phyloP scores from a whole-genome alignment of 1,284 basidiomycete genomes.

The Athelia psychrophila region DNA sequence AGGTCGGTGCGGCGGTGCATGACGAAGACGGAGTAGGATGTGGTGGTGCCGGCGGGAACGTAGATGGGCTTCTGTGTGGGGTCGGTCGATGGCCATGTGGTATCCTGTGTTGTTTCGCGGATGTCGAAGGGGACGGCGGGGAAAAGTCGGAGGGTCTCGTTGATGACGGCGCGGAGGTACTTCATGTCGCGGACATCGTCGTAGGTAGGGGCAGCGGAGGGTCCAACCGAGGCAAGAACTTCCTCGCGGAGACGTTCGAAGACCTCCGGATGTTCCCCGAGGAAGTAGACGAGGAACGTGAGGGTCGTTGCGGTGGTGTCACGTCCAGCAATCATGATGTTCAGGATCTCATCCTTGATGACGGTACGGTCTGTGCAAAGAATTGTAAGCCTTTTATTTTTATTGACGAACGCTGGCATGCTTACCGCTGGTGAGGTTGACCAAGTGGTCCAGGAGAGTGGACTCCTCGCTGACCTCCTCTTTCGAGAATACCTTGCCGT shows the following conservation, averaged over 20 bases:
- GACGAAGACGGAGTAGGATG: slow-evolving; percentile 18
- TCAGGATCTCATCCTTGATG: slow-evolving; percentile 47
- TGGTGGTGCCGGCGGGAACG: neutral
- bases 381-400: neutral
- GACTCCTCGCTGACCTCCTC: slow-evolving; percentile 12
- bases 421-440: slow-evolving; percentile 26
- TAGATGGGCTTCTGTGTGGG: neutral
- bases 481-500: neutral
- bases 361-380: slow-evolving; percentile 22
- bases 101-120: slow-evolving; percentile 4
- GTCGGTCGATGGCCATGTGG: neutral
- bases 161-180: slow-evolving; percentile 32
- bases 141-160: slow-evolving; percentile 17
- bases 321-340: slow-evolving; percentile 48
- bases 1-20: slow-evolving; percentile 33
- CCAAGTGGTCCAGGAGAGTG: slow-evolving; percentile 37
- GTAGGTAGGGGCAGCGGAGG: slow-evolving; percentile 29
- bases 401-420: neutral
- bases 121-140: slow-evolving; percentile 13
- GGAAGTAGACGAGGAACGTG: slow-evolving; percentile 38
- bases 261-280: slow-evolving; percentile 36
- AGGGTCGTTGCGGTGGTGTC: slow-evolving; percentile 41
- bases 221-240: slow-evolving; percentile 35
- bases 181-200: slow-evolving; percentile 37
- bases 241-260: slow-evolving; percentile 36